Base-by-base conservation (phyloP, 352 stramenopile genomes). In the Phytophthora palmivora region DNA sequence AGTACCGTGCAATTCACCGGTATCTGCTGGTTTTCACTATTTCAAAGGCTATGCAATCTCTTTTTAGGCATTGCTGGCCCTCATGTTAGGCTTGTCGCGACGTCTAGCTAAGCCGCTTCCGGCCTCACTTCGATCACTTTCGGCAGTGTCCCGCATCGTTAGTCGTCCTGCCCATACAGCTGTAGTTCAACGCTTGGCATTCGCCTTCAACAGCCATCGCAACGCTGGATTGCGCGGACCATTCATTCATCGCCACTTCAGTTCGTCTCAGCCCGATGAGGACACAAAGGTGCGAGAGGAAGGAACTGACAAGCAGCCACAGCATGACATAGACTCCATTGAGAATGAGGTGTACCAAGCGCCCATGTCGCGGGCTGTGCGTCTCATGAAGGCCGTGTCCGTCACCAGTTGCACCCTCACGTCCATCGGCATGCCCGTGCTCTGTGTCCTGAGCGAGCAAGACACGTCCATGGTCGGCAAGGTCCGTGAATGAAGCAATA, bases 361-460 rank as follows among this genome's bases (percentile, higher is more conserved):
- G 5, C 85, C 85, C 6, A 91, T 94, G 78, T 67, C 78, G 7
- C 83, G 83, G 44, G 81, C 83, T 16, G 87, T 95, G 43, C 85
- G 83, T 10, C 72, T 94, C 26, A 95, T 94, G 84, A 95, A 95
- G 69, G 83, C 79, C n/a, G 83, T 95, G 34, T 95, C 87, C 4
- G 61, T 95, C 18, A 95, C 84, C 9, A 94, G 84, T 21, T 95
- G 87, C 62, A 72, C 79, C 21, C 77, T 95, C 66, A 95, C 87
- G 58, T 85, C 78, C 8, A 63, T 92, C 24, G 87, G 87, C 11
- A 95, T 95, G 87, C 87, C 87, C 9, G 73, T 83, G 37, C 67
- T 92, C 16, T 93, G 83, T 54, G 48, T 84, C n/a, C 47, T 93
- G 19, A 93, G 82, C 63, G 66, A 87, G 55, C 80, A 89, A 53